Percentiles rank a stretch among this genome's conserved stretches.
Conservation (phyloP, 1,139 yeast genomes). For the Nakaseomyces nivariensis region DNA sequence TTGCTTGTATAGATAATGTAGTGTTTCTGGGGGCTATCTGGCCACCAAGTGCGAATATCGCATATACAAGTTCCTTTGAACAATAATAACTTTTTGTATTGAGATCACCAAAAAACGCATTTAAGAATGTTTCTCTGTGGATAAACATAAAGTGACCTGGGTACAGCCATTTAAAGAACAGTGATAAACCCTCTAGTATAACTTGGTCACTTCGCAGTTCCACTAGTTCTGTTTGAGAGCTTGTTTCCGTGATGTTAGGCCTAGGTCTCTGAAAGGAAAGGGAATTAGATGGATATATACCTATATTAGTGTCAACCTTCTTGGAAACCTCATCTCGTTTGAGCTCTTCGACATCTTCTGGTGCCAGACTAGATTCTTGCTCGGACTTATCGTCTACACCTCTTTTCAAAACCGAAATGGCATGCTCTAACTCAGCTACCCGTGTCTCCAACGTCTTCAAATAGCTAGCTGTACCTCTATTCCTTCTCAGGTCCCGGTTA, state of each 20-base stretch:
- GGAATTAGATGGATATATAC: slow-evolving; percentile 24
- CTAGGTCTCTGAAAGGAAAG: slow-evolving; percentile 14
- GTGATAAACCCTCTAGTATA: slow-evolving; percentile 34
- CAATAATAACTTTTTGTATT: slow-evolving; percentile 37
- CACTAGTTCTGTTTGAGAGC: slow-evolving; percentile 23
- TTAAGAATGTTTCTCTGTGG: slow-evolving; percentile 50
- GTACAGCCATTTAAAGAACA: slow-evolving; percentile 54
- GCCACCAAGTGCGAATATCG: slow-evolving; percentile 51
- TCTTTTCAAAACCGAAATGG: slow-evolving; percentile 9
- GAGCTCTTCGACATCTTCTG: background rate
- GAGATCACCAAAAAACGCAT: slow-evolving; percentile 43
- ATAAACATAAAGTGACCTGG: slow-evolving; percentile 54
- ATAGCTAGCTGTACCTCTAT: slow-evolving; percentile 39
- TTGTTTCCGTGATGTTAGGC: slow-evolving; percentile 1
- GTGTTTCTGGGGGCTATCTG: slow-evolving; percentile 37
- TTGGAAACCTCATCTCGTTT: background rate
- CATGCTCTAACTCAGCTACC: slow-evolving; percentile 15
- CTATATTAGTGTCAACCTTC: slow-evolving; percentile 5
- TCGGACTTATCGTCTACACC: slow-evolving; percentile 6
- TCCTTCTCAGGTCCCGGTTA: slow-evolving; percentile 40
- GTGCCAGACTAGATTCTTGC: background rate
- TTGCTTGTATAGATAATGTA: slow-evolving; percentile 33
- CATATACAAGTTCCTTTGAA: slow-evolving; percentile 40
- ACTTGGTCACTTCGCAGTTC: slow-evolving; percentile 41
- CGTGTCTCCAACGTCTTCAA: slow-evolving; percentile 30